phyloP scores from a whole-genome alignment of 192 early-diverging fungal genomes.

The Umbelopsis sp. region DNA sequence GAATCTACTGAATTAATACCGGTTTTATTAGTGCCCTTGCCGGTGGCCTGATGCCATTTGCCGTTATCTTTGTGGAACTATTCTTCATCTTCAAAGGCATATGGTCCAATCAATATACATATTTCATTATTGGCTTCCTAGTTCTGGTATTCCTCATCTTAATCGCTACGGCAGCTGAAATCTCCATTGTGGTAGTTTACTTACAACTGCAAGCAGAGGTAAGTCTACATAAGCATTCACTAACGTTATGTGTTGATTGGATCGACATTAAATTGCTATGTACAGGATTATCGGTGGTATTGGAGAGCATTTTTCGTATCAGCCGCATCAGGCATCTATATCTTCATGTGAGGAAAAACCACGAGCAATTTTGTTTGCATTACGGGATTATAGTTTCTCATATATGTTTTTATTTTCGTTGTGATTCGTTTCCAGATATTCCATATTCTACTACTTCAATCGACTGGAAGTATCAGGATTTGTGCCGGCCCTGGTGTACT shows the following conservation, averaged over 20 bases:
- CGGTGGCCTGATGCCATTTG: conserved; percentile 57
- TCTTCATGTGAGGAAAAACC: conserved; percentile 53
- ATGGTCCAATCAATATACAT: conserved; percentile 72
- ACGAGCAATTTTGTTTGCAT: background rate
- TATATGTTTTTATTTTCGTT: background rate
- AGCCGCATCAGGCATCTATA: conserved; percentile 77
- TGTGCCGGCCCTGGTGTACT: conserved; percentile 77
- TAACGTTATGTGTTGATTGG: background rate
- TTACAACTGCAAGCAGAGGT: conserved; percentile 59
- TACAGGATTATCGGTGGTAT: conserved; percentile 80
- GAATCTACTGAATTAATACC: background rate
- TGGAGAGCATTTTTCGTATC: conserved; percentile 84
- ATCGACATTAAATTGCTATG: conserved; percentile 35
- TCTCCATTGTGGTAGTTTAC: conserved; percentile 67
- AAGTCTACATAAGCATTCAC: background rate
- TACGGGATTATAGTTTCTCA: background rate
- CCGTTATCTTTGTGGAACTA: conserved; percentile 71
- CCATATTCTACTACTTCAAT: conserved; percentile 75
- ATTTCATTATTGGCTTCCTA: conserved; percentile 66
- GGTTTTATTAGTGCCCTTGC: conserved; percentile 26
- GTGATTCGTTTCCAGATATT: conserved; percentile 47
- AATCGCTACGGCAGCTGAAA: conserved; percentile 57
- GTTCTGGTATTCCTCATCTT: conserved; percentile 63
- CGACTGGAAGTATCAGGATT: conserved; percentile 63
- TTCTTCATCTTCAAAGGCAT: conserved; percentile 72